phyloP scores from a whole-genome alignment of 345 rosid genomes.

The Citrus cavaleriei region DNA sequence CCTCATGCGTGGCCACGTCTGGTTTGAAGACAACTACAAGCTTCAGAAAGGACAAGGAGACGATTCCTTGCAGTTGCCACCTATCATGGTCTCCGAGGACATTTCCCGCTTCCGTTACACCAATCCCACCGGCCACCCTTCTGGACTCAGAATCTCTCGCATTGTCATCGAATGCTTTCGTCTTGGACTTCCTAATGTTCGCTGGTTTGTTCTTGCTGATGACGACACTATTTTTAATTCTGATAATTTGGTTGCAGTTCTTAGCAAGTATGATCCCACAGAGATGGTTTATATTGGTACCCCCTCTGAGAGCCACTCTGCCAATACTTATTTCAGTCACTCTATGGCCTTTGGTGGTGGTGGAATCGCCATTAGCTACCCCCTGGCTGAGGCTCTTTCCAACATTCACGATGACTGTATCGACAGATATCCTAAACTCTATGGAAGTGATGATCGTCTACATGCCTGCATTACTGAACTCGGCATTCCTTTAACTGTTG shows the following conservation, averaged over 20 bases:
- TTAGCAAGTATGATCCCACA: constrained; percentile 66
- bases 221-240: constrained; percentile 88
- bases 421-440: constrained; percentile 72
- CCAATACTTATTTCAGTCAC: constrained; percentile 79
- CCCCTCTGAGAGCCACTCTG: constrained; percentile 90
- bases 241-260: constrained; percentile 57
- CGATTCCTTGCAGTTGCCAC: constrained; percentile 49
- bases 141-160: constrained; percentile 88
- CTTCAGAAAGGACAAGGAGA: constrained; percentile 42
- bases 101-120: constrained; percentile 88
- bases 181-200: constrained; percentile 52
- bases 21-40: constrained; percentile 63
- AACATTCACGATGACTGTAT: constrained; percentile 66
- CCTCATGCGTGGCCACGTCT: constrained; percentile 76
- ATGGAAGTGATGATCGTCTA: constrained; percentile 92
- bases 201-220: constrained; percentile 89
- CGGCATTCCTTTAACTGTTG: constrained; percentile 80
- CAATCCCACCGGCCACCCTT: constrained; percentile 88
- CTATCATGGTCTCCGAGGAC: constrained; percentile 74
- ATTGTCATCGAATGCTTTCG: constrained; percentile 68
- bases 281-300: constrained; percentile 85
- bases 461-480: constrained; percentile 93
- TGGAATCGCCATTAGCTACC: constrained; percentile 85
- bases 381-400: constrained; percentile 71
- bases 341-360: constrained; percentile 97